Conservation (phyloP, 2,329 filamentous ascomycete genomes). For the Verticillium albo-atrum region DNA sequence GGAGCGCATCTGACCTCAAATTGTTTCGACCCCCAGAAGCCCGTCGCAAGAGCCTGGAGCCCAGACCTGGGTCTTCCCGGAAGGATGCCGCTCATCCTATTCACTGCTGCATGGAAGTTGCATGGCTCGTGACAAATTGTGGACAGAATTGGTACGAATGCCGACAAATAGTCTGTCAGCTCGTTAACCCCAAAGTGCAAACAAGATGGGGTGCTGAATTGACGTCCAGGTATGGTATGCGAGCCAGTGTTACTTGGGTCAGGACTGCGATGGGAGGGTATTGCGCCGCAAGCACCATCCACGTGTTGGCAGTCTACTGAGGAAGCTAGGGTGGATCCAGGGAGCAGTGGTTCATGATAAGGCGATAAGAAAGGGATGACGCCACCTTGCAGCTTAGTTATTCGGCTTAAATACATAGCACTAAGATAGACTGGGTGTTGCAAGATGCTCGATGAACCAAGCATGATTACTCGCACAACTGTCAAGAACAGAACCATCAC, state of each 20-base stretch:
- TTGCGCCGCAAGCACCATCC: too few relatives aligned
- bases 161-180: too few relatives aligned
- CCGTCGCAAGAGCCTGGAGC: conserved; percentile 72
- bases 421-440: not conserved
- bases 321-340: not conserved
- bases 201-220: not conserved
- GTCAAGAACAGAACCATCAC: too few relatives aligned
- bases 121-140: not conserved
- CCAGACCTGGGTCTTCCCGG: conserved; percentile 74
- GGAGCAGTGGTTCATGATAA: not conserved
- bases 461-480: too few relatives aligned
- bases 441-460: not conserved
- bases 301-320: not conserved
- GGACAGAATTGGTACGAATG: too few relatives aligned
- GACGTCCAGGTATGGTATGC: not conserved
- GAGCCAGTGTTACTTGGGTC: too few relatives aligned
- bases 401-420: not conserved
- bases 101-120: conserved; percentile 15
- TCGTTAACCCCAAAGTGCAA: too few relatives aligned
- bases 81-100: conserved; percentile 71
- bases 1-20: conserved; percentile 74
- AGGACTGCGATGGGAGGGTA: too few relatives aligned
- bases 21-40: conserved; percentile 67
- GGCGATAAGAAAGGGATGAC: not conserved
- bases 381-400: not conserved